Conservation (phyloP, 495 filamentous ascomycete species). For the Talaromyces liani region DNA sequence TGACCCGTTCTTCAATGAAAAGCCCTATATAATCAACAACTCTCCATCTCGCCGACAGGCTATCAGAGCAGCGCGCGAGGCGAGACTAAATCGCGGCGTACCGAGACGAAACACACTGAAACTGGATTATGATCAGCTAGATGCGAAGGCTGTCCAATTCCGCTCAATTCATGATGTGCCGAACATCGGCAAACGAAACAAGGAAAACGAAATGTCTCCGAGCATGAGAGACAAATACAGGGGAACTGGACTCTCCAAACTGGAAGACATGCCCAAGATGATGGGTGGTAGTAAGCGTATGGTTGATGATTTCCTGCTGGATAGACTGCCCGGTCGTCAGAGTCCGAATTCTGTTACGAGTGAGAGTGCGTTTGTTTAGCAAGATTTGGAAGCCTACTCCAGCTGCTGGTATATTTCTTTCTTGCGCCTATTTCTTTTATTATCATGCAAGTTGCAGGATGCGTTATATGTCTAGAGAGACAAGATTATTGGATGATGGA, state of each 20-base stretch:
- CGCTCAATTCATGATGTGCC: conserved; percentile 22
- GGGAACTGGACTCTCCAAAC: conserved; percentile 16
- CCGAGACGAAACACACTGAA: not conserved
- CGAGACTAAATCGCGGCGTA: not conserved
- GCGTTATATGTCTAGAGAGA: not conserved
- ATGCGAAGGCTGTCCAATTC: conserved; percentile 19
- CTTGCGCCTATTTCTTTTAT: not conserved
- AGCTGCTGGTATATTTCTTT: not conserved
- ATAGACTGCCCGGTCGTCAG: conserved; percentile 24
- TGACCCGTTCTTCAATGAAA: conserved; percentile 22
- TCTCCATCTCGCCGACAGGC: conserved; percentile 16
- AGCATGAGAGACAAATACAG: conserved; percentile 15
- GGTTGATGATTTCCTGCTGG: conserved; percentile 54
- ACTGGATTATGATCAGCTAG: conserved; percentile 10
- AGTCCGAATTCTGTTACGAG: not conserved
- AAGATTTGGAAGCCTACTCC: not conserved
- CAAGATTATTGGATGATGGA: not conserved
- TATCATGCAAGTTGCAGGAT: not conserved
- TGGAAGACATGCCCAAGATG: conserved; percentile 18
- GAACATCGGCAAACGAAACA: conserved; percentile 20
- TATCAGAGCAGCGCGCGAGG: conserved; percentile 7
- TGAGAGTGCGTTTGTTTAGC: not conserved
- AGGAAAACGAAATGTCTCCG: conserved; percentile 25
- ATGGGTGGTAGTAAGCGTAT: conserved; percentile 46
- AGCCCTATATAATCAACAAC: conserved; percentile 25